These are phyloP conservation scores for Leccinum cinnamomeum DNA, from an alignment of 1,284 basidiomycete genomes.

Conservation along the genomic window DNA sequence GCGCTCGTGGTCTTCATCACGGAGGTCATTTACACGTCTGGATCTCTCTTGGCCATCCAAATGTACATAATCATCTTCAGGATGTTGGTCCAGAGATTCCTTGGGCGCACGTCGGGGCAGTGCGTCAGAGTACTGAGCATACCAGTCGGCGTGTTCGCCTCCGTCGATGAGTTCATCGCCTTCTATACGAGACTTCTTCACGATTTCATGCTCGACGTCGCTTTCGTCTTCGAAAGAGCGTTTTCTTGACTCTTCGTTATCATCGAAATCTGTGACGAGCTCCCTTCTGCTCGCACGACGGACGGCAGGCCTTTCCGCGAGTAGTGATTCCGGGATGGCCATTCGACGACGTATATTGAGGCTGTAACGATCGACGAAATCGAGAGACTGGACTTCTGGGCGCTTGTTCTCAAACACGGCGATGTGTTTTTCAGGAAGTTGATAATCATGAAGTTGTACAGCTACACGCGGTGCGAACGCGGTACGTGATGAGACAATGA, in stretches of 20 bases:
- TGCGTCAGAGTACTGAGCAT: constrained; percentile 29
- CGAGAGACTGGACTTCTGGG: constrained; percentile 17
- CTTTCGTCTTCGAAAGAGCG: constrained; percentile 43
- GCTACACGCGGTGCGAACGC: constrained; percentile 25
- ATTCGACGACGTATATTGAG: constrained; percentile 32
- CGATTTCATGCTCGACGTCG: constrained; percentile 42
- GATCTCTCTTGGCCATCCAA: constrained; percentile 42
- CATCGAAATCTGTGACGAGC: constrained; percentile 13
- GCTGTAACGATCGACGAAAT: constrained; percentile 38
- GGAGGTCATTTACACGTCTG: constrained; percentile 46
- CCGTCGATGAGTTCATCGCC: constrained; percentile 46
- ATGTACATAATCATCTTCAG: constrained; percentile 40
- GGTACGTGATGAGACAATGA: constrained; percentile 23
- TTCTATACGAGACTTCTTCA: constrained; percentile 54
- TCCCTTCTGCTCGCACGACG: constrained; percentile 30
- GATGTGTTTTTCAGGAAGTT: constrained; percentile 15
- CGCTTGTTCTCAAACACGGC: constrained; percentile 19
- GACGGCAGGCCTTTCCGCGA: constrained; percentile 12
- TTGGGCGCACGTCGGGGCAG: constrained; percentile 46
- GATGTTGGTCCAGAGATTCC: constrained; percentile 43
- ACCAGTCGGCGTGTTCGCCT: constrained; percentile 47
- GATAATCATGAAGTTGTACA: constrained; percentile 23
- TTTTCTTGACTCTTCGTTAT: constrained; percentile 37
- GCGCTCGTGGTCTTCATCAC: constrained; percentile 36
- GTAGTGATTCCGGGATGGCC: constrained; percentile 22